Evolutionary conservation across 2,329 filamentous ascomycete species (phyloP), one percentile per base, ranked within the genome.

Genomic region (Aureobasidium sp.): DNA sequence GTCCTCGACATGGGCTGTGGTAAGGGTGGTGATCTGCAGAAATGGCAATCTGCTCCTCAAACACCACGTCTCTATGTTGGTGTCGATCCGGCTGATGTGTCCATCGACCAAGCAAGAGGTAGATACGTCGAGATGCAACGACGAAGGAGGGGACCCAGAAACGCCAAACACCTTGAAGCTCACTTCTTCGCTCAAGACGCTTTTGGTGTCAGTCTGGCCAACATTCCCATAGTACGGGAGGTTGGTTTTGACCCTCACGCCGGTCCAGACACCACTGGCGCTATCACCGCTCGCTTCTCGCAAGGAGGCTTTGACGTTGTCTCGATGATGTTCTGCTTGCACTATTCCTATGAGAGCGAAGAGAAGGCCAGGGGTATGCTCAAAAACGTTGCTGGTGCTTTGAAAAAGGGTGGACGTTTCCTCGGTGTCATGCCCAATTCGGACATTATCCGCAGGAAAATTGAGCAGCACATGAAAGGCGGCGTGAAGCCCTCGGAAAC

Each of bases 251-350:
- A 97, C 74, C 84, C 87, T 0, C 91, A 90, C 67, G 88, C 85
- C 18, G 90, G 82, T 73, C 93, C 83, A 0, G 85, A 84, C 33
- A 78, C 80, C 2, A 79, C 78, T 29, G 79, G 85, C 40, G 83
- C 86, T 71, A 82, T 82, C 81, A 92, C 89, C 78, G 90, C 89
- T 45, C 90, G 87, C 80, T 87, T 88, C 68, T 89, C 89, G 62
- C 91, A 91, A 64, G 95, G 95, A 47, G 83, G 83, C 5, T 99
- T 98, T 73, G 96, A 99, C 76, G 93, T 98, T 48, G 95, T 99
- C 69, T 94, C 92, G 75, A 97, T 97, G 89, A 99, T 99, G 96
- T 99, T 99, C 79, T 97, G 94, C 74, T 96, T 99, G 90, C 96
- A 99, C 81, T 99, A 99, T 78, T 95, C 96, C 8, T 99, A 98